Evolutionary conservation across 164 flowering plant species (phyloP), one percentile per base, ranked within the genome.

Genomic region (Warburgia ugandensis): DNA sequence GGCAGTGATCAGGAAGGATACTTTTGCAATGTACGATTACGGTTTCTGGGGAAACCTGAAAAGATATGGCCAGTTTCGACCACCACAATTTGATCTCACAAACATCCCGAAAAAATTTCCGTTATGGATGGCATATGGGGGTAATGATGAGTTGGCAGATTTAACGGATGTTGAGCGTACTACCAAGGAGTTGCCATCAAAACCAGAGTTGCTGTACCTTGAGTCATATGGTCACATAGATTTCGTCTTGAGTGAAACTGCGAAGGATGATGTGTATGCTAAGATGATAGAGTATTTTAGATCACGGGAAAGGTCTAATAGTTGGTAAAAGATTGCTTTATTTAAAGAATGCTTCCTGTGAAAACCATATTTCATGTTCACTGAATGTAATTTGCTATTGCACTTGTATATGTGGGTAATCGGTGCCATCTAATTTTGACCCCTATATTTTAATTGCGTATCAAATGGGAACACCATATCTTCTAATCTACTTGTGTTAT

Each of bases 81-180:
- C 99, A 22, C 91, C 94, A 21, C 48, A 20, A 38, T 94, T 89
- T 60, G 77, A 84, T 62, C 73, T 89, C 10, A 61, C 72, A 51
- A 55, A 25, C 36, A 82, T 94, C 53, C 94, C 97, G 16, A 63
- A 70, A 41, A 72, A 84, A 12, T 52, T 92, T 68, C 99, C 99
- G 2, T 36, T 88, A 32, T 92, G 95, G 97, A 79, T 86, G 84
- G 82, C 75, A 39, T 92, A 88, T 57, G 99, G 99, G 3, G 95
- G 89, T 46, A 72, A 62, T 6, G 99, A 92, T 74, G 86, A 68
- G 33, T 62, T 92, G 35, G 86, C 94, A 32, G 97, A 88, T 62
- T 16, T 70, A 26, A 50, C 51, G n/a, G 99, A 92, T 64, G 59
- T 92, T 20, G 55, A 84, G 49, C 91, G 59, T 53, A 92, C 89